A percentile compares a stretch with the other conserved stretches of the same genome.
Conservation (phyloP, 116 monocot genomes). For the Posidonia oceanica region DNA sequence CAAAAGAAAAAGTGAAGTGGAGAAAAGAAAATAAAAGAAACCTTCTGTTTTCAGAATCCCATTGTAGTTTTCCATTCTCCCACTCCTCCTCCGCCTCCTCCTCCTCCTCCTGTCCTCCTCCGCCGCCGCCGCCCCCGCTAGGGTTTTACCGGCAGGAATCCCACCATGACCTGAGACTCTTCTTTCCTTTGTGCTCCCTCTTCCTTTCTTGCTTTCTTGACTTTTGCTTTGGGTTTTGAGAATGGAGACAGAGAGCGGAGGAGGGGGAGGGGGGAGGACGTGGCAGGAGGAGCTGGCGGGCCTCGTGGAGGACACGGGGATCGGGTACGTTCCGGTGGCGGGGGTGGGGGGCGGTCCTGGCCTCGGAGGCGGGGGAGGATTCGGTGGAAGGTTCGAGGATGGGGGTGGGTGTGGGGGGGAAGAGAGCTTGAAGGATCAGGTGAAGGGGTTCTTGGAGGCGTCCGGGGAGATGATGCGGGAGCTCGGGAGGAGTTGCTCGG, state of each 20-base stretch:
- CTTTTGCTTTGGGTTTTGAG: background rate
- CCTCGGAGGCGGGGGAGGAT: background rate
- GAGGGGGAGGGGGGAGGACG: constrained; percentile 17
- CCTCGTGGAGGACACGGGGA: constrained; percentile 52
- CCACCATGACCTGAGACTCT: background rate
- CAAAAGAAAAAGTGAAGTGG: background rate
- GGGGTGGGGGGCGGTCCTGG: constrained; percentile 8
- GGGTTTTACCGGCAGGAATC: background rate
- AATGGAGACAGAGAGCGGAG: constrained; percentile 8
- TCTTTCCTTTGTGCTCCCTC: background rate
- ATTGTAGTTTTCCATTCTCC: background rate
- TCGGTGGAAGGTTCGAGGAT: background rate
- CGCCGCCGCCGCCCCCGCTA: background rate
- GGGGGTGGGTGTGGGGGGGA: constrained; percentile 20
- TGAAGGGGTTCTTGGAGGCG: constrained; percentile 65
- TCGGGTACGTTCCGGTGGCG: constrained; percentile 16
- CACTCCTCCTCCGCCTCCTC: background rate
- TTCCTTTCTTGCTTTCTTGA: background rate
- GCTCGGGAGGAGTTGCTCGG: constrained; percentile 60
- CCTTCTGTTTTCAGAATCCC: too few species aligned
- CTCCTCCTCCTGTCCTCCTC: too few species aligned
- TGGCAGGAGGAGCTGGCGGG: constrained; percentile 83
- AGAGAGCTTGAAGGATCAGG: constrained; percentile 74
- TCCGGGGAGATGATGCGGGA: constrained; percentile 69
- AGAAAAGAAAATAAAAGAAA: too few species aligned